A percentile compares a stretch with the other conserved stretches of the same genome.
Conservation (phyloP, 192 early-diverging fungal genomes). For the Podila epicladia region DNA sequence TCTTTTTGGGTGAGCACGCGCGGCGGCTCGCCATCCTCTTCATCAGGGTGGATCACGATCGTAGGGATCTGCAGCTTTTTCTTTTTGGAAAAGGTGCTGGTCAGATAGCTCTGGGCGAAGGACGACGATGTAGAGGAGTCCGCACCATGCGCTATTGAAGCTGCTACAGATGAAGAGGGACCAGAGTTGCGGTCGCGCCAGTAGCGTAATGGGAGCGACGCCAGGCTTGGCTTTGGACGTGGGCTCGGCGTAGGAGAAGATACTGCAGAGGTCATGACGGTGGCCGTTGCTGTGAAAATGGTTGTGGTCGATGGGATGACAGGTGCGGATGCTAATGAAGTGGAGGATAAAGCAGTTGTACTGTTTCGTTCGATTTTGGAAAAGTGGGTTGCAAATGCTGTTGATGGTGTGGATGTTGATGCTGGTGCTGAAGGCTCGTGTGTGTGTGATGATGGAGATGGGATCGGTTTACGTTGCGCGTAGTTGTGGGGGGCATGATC, state of each 20-base stretch:
- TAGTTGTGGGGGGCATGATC: background rate
- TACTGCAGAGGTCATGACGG: background rate
- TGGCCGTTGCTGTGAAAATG: background rate
- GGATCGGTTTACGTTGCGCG: background rate
- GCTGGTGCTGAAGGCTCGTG: background rate
- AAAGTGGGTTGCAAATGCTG: background rate
- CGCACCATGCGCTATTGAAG: background rate
- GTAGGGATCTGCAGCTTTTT: constrained; percentile 32
- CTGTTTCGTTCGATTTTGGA: no score
- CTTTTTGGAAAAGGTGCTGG: constrained; percentile 23
- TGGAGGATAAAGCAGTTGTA: background rate
- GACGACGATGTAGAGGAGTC: background rate
- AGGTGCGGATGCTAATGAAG: background rate
- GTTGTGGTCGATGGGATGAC: background rate
- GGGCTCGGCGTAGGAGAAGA: background rate
- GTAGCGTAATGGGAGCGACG: constrained; percentile 14
- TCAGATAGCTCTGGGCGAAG: constrained; percentile 18
- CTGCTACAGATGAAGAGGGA: background rate
- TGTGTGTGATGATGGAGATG: background rate
- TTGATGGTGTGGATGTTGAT: background rate
- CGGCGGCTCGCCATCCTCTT: constrained; percentile 33
- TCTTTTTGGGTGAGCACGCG: constrained; percentile 24
- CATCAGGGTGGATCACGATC: constrained; percentile 46
- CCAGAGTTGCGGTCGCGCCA: constrained; percentile 15
- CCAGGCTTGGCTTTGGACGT: constrained; percentile 13